phyloP scores from a whole-genome alignment of 2,329 filamentous ascomycete genomes.

The Hymenotorrendiella dingleyae region DNA sequence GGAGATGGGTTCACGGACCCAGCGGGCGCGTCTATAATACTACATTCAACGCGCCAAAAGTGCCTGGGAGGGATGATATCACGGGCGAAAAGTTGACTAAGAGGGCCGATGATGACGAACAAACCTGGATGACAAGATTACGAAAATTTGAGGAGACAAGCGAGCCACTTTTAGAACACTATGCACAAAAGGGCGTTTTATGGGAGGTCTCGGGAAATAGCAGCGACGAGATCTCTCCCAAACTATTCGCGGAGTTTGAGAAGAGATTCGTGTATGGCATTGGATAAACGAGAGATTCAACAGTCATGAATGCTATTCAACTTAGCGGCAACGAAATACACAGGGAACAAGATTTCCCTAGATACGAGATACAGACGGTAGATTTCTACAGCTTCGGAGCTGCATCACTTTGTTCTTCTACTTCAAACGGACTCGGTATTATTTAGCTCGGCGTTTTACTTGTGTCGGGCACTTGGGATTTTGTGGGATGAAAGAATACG shows the following conservation, averaged over 20 bases:
- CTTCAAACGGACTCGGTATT: neutral
- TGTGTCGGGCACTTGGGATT: no score
- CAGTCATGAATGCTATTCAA: neutral
- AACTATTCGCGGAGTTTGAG: constrained; percentile 78
- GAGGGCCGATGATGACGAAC: constrained; percentile 78
- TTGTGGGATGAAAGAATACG: no score
- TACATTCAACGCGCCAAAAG: constrained; percentile 79
- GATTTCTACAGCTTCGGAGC: constrained; percentile 3
- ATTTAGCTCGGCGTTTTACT: constrained; percentile 1
- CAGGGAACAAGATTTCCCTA: neutral
- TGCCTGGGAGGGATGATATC: constrained; percentile 77
- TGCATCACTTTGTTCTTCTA: neutral
- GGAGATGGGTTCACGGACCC: constrained; percentile 87
- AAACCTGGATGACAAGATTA: constrained; percentile 76
- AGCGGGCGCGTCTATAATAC: constrained; percentile 95
- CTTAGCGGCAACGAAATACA: neutral
- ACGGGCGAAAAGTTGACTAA: constrained; percentile 83
- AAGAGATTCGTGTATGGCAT: constrained; percentile 58
- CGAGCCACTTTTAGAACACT: constrained; percentile 79
- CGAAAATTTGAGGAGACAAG: constrained; percentile 84
- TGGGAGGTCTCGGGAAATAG: constrained; percentile 83
- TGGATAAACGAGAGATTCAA: no score
- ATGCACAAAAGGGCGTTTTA: constrained; percentile 74
- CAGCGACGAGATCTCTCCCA: constrained; percentile 93
- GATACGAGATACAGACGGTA: neutral